Conservation (phyloP, 2,329 filamentous ascomycete species). For the Xylaria arbuscula region DNA sequence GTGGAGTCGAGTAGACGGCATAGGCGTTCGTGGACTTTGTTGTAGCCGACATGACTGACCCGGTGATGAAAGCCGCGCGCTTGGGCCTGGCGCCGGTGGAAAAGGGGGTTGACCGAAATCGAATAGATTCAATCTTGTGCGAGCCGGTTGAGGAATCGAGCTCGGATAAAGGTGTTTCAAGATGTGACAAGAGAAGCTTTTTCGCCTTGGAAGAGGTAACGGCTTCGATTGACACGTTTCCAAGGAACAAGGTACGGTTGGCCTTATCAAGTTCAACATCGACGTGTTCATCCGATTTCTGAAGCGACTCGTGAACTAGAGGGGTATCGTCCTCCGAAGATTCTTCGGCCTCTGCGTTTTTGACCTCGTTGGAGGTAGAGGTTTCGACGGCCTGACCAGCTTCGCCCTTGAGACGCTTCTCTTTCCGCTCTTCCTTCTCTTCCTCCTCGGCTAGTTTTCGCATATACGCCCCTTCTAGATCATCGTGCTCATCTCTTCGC, state of each 20-base stretch:
- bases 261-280: slow-evolving; percentile 82
- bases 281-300: slow-evolving; percentile 59
- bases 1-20: slow-evolving; percentile 81
- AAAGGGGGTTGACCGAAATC: slow-evolving; percentile 94
- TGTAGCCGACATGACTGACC: slow-evolving; percentile 89
- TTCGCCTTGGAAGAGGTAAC: slow-evolving; percentile 85
- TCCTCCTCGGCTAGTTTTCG: slow-evolving; percentile 70
- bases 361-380: slow-evolving; percentile 13
- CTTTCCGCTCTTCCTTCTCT: slow-evolving; percentile 63
- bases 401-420: slow-evolving; percentile 65
- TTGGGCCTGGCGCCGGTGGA: slow-evolving; percentile 82
- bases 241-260: slow-evolving; percentile 88
- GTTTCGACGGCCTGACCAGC: slow-evolving; percentile 47
- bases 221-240: slow-evolving; percentile 86
- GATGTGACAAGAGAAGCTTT: slow-evolving; percentile 79
- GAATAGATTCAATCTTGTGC: slow-evolving; percentile 87
- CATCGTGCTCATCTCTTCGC: slow-evolving; percentile 74
- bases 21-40: slow-evolving; percentile 96
- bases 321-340: slow-evolving; percentile 52
- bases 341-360: slow-evolving; percentile 23
- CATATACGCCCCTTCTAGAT: slow-evolving; percentile 77
- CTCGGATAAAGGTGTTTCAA: slow-evolving; percentile 76
- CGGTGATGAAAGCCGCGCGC: slow-evolving; percentile 92
- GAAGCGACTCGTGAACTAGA: slow-evolving; percentile 68
- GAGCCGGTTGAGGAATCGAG: slow-evolving; percentile 60